These are phyloP conservation scores for Colletotrichum godetiae DNA, from an alignment of 2,329 filamentous ascomycete genomes.

Conservation along the genomic window DNA sequence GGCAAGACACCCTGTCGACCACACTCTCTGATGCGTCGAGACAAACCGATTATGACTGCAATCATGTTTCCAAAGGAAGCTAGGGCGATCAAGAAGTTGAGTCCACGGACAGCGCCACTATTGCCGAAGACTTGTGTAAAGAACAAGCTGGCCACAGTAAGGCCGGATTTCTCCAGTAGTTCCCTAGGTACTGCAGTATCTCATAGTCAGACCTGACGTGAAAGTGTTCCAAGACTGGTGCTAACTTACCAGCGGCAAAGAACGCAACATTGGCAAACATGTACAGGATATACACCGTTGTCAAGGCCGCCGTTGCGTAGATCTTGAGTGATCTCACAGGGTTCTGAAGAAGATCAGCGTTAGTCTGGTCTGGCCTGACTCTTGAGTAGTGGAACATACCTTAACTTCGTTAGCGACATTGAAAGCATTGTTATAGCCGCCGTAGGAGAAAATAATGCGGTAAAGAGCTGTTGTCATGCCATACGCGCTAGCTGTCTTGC, in stretches of 20 bases:
- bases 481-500: conserved; percentile 12
- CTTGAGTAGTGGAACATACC: background rate
- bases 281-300: conserved; percentile 65
- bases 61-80: conserved; percentile 70
- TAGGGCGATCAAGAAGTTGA: conserved; percentile 68
- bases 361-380: background rate
- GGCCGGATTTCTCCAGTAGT: conserved; percentile 60
- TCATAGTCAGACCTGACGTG: background rate
- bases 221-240: background rate
- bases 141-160: conserved; percentile 67
- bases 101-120: conserved; percentile 57
- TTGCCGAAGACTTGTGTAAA: conserved; percentile 68
- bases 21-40: conserved; percentile 68
- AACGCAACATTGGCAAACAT: conserved; percentile 69
- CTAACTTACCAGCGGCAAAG: conserved; percentile 59
- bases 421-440: conserved; percentile 69
- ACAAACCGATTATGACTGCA: conserved; percentile 64
- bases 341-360: conserved; percentile 50
- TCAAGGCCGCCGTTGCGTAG: conserved; percentile 60
- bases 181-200: conserved; percentile 56
- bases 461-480: conserved; percentile 21
- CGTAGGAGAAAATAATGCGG: conserved; percentile 27
- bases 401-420: conserved; percentile 71
- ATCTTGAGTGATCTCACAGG: conserved; percentile 65
- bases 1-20: conserved; percentile 71